phyloP scores from a whole-genome alignment of 176 grass and related monocot species.

The Avena insularis region DNA sequence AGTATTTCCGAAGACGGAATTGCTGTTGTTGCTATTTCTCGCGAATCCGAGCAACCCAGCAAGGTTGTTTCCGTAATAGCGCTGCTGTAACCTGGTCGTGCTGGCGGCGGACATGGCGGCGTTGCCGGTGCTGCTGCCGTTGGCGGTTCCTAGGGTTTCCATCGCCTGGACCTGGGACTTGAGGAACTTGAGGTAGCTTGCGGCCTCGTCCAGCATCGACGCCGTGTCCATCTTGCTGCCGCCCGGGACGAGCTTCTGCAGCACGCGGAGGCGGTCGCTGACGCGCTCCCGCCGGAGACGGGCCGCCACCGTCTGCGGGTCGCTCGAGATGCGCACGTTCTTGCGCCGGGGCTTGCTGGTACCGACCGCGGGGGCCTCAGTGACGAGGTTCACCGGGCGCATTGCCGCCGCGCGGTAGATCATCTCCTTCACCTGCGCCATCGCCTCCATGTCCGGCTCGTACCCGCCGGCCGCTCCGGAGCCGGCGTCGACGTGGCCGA shows the following conservation, averaged over 20 bases:
- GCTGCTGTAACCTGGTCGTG: constrained; percentile 33
- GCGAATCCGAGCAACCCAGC: constrained; percentile 42
- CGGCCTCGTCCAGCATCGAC: constrained; percentile 92
- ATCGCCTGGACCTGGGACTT: constrained; percentile 84
- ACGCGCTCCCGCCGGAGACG: constrained; percentile 82
- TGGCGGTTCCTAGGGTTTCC: constrained; percentile 66
- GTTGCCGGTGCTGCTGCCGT: not conserved
- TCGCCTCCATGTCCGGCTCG: constrained; percentile 81
- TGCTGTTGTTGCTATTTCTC: constrained; percentile 27
- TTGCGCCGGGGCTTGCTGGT: constrained; percentile 60
- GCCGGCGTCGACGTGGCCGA: constrained; percentile 20
- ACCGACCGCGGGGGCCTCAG: constrained; percentile 24
- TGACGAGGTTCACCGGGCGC: constrained; percentile 63
- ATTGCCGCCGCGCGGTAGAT: constrained; percentile 85
- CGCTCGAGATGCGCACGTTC: constrained; percentile 87
- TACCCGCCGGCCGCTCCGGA: constrained; percentile 33
- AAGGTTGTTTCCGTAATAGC: not conserved
- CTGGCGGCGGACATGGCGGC: not conserved
- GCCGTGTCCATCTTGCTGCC: constrained; percentile 95
- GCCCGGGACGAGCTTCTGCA: constrained; percentile 80
- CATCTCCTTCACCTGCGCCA: constrained; percentile 89
- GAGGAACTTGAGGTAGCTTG: constrained; percentile 95
- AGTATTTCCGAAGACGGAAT: constrained; percentile 46
- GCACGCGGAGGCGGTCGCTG: constrained; percentile 71
- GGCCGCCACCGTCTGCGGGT: constrained; percentile 86